Conservation (phyloP, 805 yeast genomes). For the Metschnikowia matae region DNA sequence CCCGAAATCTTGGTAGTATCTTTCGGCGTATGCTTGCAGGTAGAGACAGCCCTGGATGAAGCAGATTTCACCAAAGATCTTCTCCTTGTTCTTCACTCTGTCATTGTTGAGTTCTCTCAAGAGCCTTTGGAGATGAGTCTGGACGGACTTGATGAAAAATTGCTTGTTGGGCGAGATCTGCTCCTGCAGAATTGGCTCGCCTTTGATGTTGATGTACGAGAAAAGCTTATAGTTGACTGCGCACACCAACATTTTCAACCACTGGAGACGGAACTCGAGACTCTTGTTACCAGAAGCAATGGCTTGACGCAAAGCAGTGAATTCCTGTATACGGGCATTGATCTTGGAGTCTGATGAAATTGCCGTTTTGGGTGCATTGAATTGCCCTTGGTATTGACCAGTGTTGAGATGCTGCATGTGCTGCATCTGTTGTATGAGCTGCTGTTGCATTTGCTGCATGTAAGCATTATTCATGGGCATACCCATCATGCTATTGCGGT, state of each 20-base stretch:
- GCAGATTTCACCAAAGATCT: slow-evolving; percentile 29
- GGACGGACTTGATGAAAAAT: slow-evolving; percentile 35
- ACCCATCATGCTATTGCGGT: slow-evolving; percentile 12
- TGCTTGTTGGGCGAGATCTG: slow-evolving; percentile 30
- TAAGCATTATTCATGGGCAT: slow-evolving; percentile 24
- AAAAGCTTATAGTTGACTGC: slow-evolving; percentile 38
- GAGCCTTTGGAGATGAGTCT: slow-evolving; percentile 35
- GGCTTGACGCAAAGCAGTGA: slow-evolving; percentile 28
- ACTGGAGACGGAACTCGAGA: slow-evolving; percentile 36
- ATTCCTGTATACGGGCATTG: slow-evolving; percentile 31
- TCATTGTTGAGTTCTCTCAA: slow-evolving; percentile 27
- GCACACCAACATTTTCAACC: slow-evolving; percentile 40
- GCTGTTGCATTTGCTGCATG: slow-evolving; percentile 50
- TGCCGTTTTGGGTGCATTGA: neutral
- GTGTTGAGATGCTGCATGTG: slow-evolving; percentile 12
- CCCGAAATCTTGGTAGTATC: slow-evolving; percentile 36
- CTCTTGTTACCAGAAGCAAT: slow-evolving; percentile 42
- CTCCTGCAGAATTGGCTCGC: slow-evolving; percentile 31
- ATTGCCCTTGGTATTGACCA: neutral
- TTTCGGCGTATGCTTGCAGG: slow-evolving; percentile 29
- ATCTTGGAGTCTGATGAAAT: slow-evolving; percentile 23
- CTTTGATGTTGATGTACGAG: slow-evolving; percentile 41
- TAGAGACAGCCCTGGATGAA: slow-evolving; percentile 36
- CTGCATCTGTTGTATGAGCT: slow-evolving; percentile 36
- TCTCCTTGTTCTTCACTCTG: slow-evolving; percentile 11